phyloP scores from a whole-genome alignment of 169 alveolate genomes.

The Cryptosporidium tyzzeri region DNA sequence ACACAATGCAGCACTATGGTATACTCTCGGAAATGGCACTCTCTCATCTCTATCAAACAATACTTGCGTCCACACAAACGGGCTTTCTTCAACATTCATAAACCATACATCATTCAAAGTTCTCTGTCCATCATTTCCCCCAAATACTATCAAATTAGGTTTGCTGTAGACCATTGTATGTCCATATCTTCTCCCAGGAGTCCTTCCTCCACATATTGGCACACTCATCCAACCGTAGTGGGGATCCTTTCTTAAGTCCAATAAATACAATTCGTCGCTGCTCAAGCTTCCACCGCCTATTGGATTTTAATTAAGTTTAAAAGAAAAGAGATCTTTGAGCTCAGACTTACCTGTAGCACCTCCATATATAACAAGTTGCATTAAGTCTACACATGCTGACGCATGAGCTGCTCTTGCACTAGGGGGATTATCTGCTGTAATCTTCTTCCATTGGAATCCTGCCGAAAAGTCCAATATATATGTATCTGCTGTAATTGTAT shows the following conservation, averaged over 20 bases:
- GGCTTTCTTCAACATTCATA: constrained; percentile 96
- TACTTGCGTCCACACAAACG: constrained; percentile 95
- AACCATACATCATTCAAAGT: constrained; percentile 97
- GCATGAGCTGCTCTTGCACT: constrained; percentile 99
- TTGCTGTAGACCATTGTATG: constrained; percentile 96
- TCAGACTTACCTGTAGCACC: constrained; percentile 96
- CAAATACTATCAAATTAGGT: constrained; percentile 96
- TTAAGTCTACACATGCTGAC: constrained; percentile 96
- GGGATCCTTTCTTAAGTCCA: constrained; percentile 95
- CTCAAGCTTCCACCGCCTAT: constrained; percentile 95
- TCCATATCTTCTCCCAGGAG: constrained; percentile 99
- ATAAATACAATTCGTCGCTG: constrained; percentile 94
- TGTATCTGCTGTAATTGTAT: constrained; percentile 96
- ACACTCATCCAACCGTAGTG: constrained; percentile 96
- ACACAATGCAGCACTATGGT: constrained; percentile 93
- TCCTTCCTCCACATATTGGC: constrained; percentile 94
- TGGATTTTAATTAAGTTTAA: not conserved
- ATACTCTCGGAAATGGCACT: constrained; percentile 95
- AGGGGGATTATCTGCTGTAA: constrained; percentile 92
- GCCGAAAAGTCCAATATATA: constrained; percentile 90
- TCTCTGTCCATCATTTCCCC: constrained; percentile 98
- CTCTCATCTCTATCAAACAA: constrained; percentile 84
- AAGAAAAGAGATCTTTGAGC: not conserved
- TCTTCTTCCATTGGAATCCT: constrained; percentile 88
- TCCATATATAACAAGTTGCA: constrained; percentile 96